Percentiles rank a stretch among this genome's conserved stretches.
phyloP scores from a whole-genome alignment of 768 basidiomycete species.

The Pleurotus tuoliensis region DNA sequence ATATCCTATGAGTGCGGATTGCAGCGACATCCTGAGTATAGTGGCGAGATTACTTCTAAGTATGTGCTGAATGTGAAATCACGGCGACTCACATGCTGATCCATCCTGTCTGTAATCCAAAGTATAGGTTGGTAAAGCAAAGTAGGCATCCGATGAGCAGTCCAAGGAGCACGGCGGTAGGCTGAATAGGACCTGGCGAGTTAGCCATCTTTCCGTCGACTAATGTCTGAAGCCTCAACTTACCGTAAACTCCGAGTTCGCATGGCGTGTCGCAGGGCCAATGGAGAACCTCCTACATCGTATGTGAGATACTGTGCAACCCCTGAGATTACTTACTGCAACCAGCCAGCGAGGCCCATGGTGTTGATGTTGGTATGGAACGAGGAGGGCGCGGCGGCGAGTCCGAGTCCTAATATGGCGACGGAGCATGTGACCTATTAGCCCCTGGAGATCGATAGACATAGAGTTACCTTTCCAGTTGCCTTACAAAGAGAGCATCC shows the following conservation, averaged over 20 bases:
- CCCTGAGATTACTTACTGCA: not conserved
- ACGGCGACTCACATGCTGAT: constrained; percentile 65
- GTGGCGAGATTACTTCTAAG: not conserved
- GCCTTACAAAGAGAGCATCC: too few relatives aligned
- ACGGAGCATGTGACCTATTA: too few relatives aligned
- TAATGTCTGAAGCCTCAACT: not conserved
- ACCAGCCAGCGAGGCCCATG: not conserved
- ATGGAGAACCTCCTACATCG: not conserved
- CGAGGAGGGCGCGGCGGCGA: not conserved
- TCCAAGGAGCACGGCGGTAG: constrained; percentile 68
- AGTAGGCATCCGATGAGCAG: constrained; percentile 82
- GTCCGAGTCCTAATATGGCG: too few relatives aligned
- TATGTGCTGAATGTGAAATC: constrained; percentile 4
- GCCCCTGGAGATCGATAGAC: too few relatives aligned
- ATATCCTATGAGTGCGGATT: constrained; percentile 91
- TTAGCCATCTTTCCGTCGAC: not conserved
- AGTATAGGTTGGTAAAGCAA: constrained; percentile 90
- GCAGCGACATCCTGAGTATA: constrained; percentile 83
- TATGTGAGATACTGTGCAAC: not conserved
- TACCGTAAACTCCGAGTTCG: constrained; percentile 1
- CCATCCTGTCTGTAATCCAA: constrained; percentile 88
- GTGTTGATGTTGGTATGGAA: not conserved
- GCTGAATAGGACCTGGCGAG: constrained; percentile 9
- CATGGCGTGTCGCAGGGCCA: not conserved
- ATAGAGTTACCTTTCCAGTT: too few relatives aligned